A percentile compares a stretch with the other conserved stretches of the same genome.
Evolutionary conservation across 2,329 filamentous ascomycete species (phyloP).

Genomic region (Fusarium palustre): DNA sequence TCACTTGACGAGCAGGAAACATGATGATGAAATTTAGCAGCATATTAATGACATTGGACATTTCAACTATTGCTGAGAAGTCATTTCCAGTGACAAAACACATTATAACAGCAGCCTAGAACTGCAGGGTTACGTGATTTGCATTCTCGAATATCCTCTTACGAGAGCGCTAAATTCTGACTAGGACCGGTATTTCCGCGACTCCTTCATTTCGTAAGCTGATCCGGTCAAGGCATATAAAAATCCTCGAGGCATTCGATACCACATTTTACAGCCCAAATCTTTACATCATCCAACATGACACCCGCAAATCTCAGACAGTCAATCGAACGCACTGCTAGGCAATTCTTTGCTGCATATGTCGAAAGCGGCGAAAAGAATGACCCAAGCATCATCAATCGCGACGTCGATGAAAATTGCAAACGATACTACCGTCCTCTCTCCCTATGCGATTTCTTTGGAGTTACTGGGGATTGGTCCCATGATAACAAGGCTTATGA

Average conservation of each 20-base stretch:
- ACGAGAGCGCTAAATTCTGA: neutral
- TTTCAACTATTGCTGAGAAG: neutral
- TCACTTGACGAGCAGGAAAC: conserved; percentile 46
- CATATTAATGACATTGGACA: neutral
- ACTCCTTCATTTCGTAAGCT: neutral
- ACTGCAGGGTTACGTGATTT: neutral
- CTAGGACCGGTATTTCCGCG: neutral
- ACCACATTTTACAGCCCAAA: neutral
- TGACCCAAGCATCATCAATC: neutral
- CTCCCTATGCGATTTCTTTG: neutral
- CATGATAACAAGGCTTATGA: neutral
- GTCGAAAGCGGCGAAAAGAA: neutral
- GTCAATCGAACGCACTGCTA: neutral
- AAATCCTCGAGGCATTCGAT: too few species aligned
- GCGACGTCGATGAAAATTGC: neutral
- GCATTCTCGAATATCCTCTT: too few species aligned
- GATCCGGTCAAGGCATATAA: neutral
- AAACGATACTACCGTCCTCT: neutral
- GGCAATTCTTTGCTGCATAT: neutral
- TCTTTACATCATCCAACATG: neutral
- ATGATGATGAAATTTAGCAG: conserved; percentile 27
- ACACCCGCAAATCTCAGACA: neutral
- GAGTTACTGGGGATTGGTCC: neutral
- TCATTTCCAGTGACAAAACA: neutral
- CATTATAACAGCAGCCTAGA: neutral